Conservation (phyloP, 331 rosid species). For the Cydonia oblonga region DNA sequence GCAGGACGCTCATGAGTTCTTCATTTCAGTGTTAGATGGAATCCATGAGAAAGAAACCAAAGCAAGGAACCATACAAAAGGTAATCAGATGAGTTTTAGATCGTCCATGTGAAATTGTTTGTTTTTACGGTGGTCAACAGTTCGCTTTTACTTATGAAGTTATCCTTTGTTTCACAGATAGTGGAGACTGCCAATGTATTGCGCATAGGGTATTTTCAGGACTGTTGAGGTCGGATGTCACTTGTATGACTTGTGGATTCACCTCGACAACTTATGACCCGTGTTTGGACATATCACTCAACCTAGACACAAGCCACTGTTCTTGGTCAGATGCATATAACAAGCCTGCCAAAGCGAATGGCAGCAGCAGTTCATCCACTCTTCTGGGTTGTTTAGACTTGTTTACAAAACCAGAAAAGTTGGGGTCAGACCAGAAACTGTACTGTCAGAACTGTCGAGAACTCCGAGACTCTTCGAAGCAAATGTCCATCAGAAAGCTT, state of each 20-base stretch:
- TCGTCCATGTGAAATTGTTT: neutral
- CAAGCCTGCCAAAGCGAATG: constrained; percentile 34
- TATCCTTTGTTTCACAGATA: constrained; percentile 32
- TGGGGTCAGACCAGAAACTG: constrained; percentile 92
- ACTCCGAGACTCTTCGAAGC: constrained; percentile 61
- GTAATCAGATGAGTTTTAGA: constrained; percentile 18
- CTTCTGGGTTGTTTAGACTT: constrained; percentile 71
- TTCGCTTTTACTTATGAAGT: neutral
- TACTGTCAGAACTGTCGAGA: constrained; percentile 66
- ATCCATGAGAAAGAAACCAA: constrained; percentile 60
- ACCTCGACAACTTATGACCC: constrained; percentile 87
- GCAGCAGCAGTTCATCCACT: constrained; percentile 35
- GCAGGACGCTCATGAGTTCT: constrained; percentile 96
- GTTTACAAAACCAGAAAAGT: constrained; percentile 79
- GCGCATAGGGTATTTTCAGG: constrained; percentile 84
- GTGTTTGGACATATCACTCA: constrained; percentile 78
- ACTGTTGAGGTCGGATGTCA: constrained; percentile 77
- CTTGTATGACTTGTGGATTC: constrained; percentile 86
- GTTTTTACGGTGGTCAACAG: neutral
- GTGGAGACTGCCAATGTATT: constrained; percentile 70
- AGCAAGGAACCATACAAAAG: constrained; percentile 47
- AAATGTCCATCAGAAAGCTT: constrained; percentile 74
- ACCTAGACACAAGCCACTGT: constrained; percentile 31
- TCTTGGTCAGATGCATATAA: constrained; percentile 27
- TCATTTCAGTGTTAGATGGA: constrained; percentile 83